Percentiles rank a stretch among this genome's conserved stretches.
phyloP scores from a whole-genome alignment of 129 eudicot species.

The Lactuca sativa region DNA sequence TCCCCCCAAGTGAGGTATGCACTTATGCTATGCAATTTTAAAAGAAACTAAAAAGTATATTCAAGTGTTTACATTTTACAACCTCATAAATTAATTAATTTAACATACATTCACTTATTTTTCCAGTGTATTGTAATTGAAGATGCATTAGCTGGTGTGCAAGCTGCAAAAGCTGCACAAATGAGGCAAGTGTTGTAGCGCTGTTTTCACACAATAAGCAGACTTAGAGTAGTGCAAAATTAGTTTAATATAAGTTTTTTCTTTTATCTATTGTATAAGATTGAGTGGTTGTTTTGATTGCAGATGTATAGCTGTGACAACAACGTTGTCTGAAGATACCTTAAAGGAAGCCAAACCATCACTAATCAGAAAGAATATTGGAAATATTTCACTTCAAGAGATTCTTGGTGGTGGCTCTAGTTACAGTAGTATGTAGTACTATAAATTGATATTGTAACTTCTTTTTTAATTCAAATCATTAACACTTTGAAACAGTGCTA shows the following conservation, averaged over 20 bases:
- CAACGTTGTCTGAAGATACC: conserved; percentile 80
- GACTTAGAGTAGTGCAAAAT: too few relatives aligned
- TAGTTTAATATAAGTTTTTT: not conserved
- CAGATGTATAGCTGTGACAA: conserved; percentile 98
- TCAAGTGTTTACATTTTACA: not conserved
- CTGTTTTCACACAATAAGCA: not conserved
- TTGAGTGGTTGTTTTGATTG: conserved; percentile 27
- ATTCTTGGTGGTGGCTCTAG: conserved; percentile 91
- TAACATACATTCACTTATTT: conserved; percentile 9
- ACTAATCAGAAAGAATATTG: conserved; percentile 75
- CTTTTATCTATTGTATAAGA: not conserved
- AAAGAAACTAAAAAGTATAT: not conserved
- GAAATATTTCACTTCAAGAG: conserved; percentile 74
- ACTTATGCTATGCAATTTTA: not conserved
- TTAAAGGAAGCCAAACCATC: conserved; percentile 69
- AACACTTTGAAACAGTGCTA: conserved; percentile 23
- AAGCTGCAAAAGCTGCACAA: conserved; percentile 90
- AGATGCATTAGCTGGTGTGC: conserved; percentile 98
- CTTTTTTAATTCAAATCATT: conserved; percentile 19
- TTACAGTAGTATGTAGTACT: conserved; percentile 75
- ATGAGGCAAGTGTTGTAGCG: conserved; percentile 62
- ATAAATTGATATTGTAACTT: conserved; percentile 26
- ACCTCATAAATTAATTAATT: not conserved
- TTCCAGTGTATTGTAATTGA: conserved; percentile 91
- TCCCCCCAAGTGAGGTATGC: conserved; percentile 81